A percentile compares a stretch with the other conserved stretches of the same genome.
phyloP scores from a whole-genome alignment of 2,329 filamentous ascomycete genomes.

The Monilinia aucupariae region DNA sequence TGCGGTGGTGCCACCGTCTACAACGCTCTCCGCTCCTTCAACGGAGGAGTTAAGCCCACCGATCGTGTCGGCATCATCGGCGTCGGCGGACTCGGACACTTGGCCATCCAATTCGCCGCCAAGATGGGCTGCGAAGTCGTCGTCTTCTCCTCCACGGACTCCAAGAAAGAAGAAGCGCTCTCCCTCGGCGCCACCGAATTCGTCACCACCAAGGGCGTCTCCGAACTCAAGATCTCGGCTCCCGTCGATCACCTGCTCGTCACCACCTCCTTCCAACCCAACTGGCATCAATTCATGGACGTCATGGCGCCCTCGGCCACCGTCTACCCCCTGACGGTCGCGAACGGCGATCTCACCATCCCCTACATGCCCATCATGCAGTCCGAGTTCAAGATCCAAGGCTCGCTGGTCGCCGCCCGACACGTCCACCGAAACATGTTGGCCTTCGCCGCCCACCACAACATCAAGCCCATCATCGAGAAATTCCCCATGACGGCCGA shows the following conservation, averaged over 20 bases:
- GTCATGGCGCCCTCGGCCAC: conserved; percentile 54
- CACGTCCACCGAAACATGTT: conserved; percentile 54
- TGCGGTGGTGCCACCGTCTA: conserved; percentile 43
- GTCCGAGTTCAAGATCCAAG: conserved; percentile 30
- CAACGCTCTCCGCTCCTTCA: conserved; percentile 35
- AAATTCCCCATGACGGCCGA: conserved; percentile 50
- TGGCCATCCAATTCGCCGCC: conserved; percentile 57
- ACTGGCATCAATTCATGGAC: conserved; percentile 59
- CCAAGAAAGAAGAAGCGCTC: conserved; percentile 59
- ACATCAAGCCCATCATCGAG: conserved; percentile 55
- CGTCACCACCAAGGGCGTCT: conserved; percentile 44
- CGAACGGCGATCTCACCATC: conserved; percentile 41
- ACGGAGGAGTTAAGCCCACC: conserved; percentile 31
- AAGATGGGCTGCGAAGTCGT: conserved; percentile 58
- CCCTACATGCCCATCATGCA: conserved; percentile 32
- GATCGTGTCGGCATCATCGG: conserved; percentile 43
- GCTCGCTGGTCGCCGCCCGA: conserved; percentile 34
- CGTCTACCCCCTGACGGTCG: conserved; percentile 61
- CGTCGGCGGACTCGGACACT: conserved; percentile 56
- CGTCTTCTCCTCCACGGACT: conserved; percentile 53
- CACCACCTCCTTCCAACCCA: conserved; percentile 36
- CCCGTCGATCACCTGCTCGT: conserved; percentile 34
- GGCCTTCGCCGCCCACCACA: conserved; percentile 51
- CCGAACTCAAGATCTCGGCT: conserved; percentile 31
- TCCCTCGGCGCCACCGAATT: conserved; percentile 57